Base-by-base conservation (phyloP, 176 grass and related monocot genomes). In the Hsuehochloa calcarea region DNA sequence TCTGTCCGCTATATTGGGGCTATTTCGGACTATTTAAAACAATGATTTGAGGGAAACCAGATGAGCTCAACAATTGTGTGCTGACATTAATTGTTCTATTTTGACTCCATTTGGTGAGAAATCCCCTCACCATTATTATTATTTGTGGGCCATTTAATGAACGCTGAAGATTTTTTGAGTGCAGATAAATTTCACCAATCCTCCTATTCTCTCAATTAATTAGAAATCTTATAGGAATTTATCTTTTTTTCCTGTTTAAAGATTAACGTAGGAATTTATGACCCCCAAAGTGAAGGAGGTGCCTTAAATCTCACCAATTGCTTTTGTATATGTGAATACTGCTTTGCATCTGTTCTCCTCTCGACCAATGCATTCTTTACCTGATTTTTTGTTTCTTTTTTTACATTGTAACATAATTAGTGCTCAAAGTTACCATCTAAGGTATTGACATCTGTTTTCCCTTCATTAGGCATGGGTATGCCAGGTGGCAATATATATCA, bases 401-500 rank as follows among this genome's bases (percentile, higher is more conserved):
- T 38, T 77, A 51, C 65, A 2, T 7, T 44, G 31, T 58, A 40
- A 3, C 54, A 60, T 85, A 40, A 39, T 50, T 75, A 20, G 16
- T 67, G 50, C 44, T 64, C 75, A 68, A 75, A 59, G 26, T 44
- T 82, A 72, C 49, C 65, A 72, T 51, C 49, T 72, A 82, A 68
- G 34, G 46, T 88, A 62, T 38, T 84, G 29, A 70, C 74, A 83
- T 78, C 65, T 74, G 29, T 83, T 81, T 29, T 15, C 38, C 65
- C 35, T 75, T 80, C 40, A 60, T 77, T 70, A 82, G 97, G 90
- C 97, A 99, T 92, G 97, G 97, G 35, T 99, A 96, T 88, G 97
- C 97, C 67, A 96, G 93, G 86, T 99, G 94, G 94, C 93, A 96
- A 58, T 93, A 88, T 85, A 92, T 99, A 85, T 86, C 92, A 71